Percentiles rank a stretch among this genome's conserved stretches.
Evolutionary conservation across 176 grass and related monocot species (phyloP).

Genomic region (Aegilops bicornis): DNA sequence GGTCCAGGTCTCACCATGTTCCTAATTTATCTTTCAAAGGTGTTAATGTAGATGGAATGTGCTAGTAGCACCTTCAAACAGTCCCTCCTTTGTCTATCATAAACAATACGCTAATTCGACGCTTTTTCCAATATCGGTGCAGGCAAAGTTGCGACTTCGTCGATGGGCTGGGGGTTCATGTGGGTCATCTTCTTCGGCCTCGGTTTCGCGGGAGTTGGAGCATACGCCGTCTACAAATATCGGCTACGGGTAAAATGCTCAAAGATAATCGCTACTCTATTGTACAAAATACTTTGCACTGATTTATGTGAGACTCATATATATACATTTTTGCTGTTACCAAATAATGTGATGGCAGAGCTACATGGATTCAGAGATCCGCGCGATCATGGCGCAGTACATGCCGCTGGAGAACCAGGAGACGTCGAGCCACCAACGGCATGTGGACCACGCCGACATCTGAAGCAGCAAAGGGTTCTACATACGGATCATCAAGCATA

Average conservation of each 20-base stretch:
- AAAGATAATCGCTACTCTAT: not conserved
- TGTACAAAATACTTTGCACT: not conserved
- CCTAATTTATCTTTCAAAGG: too few relatives aligned
- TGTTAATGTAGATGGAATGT: not conserved
- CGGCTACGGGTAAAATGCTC: conserved; percentile 62
- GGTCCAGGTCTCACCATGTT: not conserved
- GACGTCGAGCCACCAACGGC: conserved; percentile 35
- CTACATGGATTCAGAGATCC: conserved; percentile 97
- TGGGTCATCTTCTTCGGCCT: conserved; percentile 89
- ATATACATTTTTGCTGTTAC: not conserved
- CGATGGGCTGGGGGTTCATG: conserved; percentile 66
- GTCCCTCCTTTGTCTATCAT: not conserved
- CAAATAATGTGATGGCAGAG: conserved; percentile 34
- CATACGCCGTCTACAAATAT: conserved; percentile 88
- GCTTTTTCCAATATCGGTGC: not conserved
- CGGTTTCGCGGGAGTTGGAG: conserved; percentile 61
- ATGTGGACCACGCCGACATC: conserved; percentile 53
- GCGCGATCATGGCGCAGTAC: conserved; percentile 93
- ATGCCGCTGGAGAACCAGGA: conserved; percentile 88
- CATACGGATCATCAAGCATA: not conserved
- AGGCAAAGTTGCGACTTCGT: conserved; percentile 49
- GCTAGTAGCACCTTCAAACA: not conserved
- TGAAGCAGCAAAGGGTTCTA: conserved; percentile 19
- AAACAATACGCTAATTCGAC: not conserved
- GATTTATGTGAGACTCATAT: not conserved